These are phyloP conservation scores for Backusella mclennaniae DNA, from an alignment of 192 early-diverging fungal species.

Conservation along the genomic window DNA sequence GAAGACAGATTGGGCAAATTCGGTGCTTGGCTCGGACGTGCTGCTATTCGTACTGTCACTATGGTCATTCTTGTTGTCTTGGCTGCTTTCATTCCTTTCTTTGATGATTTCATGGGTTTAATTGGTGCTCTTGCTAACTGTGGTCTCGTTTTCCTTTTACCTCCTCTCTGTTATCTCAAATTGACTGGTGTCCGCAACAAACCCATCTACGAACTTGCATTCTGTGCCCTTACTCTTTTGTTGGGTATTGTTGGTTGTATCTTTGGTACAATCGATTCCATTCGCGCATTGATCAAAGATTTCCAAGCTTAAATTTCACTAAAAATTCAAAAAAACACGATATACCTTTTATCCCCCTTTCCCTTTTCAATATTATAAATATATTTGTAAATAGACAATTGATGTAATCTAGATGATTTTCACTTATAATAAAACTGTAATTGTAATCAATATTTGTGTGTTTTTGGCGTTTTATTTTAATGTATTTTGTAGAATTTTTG, in stretches of 20 bases:
- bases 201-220: slow-evolving; percentile 45
- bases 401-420: not conserved
- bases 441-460: not conserved
- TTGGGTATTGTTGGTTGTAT: slow-evolving; percentile 60
- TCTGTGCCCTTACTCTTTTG: slow-evolving; percentile 55
- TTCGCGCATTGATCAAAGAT: slow-evolving; percentile 51
- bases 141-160: slow-evolving; percentile 82
- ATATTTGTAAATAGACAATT: slow-evolving; percentile 5
- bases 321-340: not conserved
- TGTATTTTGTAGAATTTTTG: not conserved
- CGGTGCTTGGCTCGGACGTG: slow-evolving; percentile 57
- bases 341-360: not conserved
- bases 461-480: not conserved
- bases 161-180: slow-evolving; percentile 74
- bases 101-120: slow-evolving; percentile 76
- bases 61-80: slow-evolving; percentile 56
- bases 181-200: slow-evolving; percentile 58
- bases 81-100: slow-evolving; percentile 74
- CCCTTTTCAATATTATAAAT: not conserved
- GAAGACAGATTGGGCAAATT: slow-evolving; percentile 49
- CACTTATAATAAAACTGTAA: slow-evolving; percentile 1
- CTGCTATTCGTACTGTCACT: slow-evolving; percentile 55
- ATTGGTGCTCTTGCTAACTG: slow-evolving; percentile 77
- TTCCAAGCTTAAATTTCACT: slow-evolving; percentile 13
- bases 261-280: slow-evolving; percentile 68